A percentile compares a stretch with the other conserved stretches of the same genome.
Evolutionary conservation across 23 red algal genomes (phyloP).

Genomic region (Cyanidiococcus yangmingshanensis): DNA sequence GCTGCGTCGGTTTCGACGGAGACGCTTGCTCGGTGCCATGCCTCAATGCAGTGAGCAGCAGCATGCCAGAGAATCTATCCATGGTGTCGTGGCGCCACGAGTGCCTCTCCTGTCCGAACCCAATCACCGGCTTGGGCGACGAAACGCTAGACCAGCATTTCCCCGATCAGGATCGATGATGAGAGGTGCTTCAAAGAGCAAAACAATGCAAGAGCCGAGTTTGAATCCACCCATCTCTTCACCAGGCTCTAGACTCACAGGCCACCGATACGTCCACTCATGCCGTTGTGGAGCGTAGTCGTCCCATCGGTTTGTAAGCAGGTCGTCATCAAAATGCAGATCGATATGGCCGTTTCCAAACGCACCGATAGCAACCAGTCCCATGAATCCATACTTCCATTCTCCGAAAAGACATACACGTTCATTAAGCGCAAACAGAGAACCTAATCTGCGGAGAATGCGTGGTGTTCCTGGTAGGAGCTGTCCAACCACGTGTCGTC

Average conservation of each 20-base stretch:
- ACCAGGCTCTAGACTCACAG: neutral
- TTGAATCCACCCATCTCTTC: neutral
- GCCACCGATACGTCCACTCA: neutral
- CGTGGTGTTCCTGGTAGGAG: neutral
- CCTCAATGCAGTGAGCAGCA: no score
- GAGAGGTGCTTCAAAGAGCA: slow-evolving; percentile 9
- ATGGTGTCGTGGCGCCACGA: no score
- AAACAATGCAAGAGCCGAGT: slow-evolving; percentile 3
- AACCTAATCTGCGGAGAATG: neutral
- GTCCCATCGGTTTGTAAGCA: neutral
- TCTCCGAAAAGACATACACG: slow-evolving; percentile 4
- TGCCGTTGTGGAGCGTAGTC: neutral
- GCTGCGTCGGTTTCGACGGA: no score
- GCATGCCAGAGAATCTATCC: no score
- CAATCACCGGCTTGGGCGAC: neutral
- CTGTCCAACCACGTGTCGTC: slow-evolving; percentile 10
- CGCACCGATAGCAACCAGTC: neutral
- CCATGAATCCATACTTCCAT: neutral
- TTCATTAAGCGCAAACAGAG: neutral
- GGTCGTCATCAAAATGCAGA: slow-evolving; percentile 8
- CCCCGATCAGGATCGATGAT: neutral
- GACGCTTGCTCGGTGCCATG: no score
- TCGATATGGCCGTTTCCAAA: neutral
- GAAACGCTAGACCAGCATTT: neutral
- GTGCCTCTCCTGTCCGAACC: slow-evolving; percentile 8